Base-by-base conservation (phyloP, 2,329 filamentous ascomycete genomes). In the Aspergillus sp. region DNA sequence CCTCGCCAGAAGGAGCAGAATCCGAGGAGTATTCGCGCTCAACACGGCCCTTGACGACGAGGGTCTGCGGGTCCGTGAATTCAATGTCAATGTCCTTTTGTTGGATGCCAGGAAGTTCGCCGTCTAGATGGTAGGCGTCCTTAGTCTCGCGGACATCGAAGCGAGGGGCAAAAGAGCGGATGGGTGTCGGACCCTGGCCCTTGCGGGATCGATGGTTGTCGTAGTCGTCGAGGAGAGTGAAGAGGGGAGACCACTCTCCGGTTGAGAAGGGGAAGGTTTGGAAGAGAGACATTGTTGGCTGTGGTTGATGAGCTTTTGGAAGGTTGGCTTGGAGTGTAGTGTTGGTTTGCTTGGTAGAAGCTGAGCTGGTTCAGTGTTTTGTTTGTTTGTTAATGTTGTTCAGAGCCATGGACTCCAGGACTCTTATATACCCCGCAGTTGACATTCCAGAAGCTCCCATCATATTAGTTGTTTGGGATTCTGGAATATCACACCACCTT, bases 111-210 rank as follows among this genome's bases (percentile, higher is more conserved):
- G 82, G 81, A 1, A 83, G 71, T 58, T 84, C 82, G 34, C 81
- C 81, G 54, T 83, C 79, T 9, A 84, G 75, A 61, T 78, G 66
- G 69, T 83, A 84, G 45, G 76, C 69, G 1, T 80, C 74, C 2
- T 75, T 72, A 25, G 71, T 75, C 68, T 83, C 82, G 59, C 77
- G 77, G 49, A 83, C 74, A 65, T 84, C 81, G 63, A 83, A 83
- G 55, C 74, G 73, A 30, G 81, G 81, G 9, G 74, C 72, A 69
- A 82, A 81, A n/a, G 72, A 64, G 58, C 63, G 76, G 54, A 65
- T 64, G 34, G 57, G 45, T 43, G 57, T 51, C 41, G 54, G 65
- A 50, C 66, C 63, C 41, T 54, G 65, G 51, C 66, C 63, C 51
- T 64, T 59, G 63, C 48, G 59, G 53, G 72, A 63, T 61, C 76